Evolutionary conservation across 257 asterid species (phyloP).

Genomic region (Lantana camara): DNA sequence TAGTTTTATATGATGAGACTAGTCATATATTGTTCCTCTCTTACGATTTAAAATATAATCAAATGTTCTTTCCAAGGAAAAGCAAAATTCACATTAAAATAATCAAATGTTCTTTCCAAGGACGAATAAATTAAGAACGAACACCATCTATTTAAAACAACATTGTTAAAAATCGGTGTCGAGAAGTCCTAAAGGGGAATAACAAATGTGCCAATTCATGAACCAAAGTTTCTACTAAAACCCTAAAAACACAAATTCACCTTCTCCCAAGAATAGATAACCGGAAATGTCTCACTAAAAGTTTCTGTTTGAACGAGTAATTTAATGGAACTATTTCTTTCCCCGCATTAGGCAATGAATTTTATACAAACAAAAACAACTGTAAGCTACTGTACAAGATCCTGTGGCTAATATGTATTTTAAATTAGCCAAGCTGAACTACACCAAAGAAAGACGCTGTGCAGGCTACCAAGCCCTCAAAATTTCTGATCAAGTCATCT

Average conservation of each 20-base stretch:
- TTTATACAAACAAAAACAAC: constrained; percentile 22
- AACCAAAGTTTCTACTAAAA: background rate
- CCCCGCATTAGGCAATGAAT: constrained; percentile 6
- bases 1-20: too few relatives aligned
- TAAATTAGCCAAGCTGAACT: constrained; percentile 24
- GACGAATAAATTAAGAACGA: too few relatives aligned
- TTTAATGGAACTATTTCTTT: constrained; percentile 2
- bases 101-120: background rate
- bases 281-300: background rate
- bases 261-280: background rate
- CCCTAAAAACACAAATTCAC: background rate
- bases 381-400: constrained; percentile 38
- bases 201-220: too few relatives aligned
- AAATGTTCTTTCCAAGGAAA: too few relatives aligned
- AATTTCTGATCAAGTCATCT: constrained; percentile 16
- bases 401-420: constrained; percentile 1
- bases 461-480: constrained; percentile 23
- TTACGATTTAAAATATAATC: too few relatives aligned
- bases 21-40: too few relatives aligned
- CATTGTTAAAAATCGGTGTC: background rate
- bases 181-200: too few relatives aligned
- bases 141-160: background rate
- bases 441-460: constrained; percentile 7
- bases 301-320: background rate
- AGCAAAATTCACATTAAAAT: too few relatives aligned